phyloP scores from a whole-genome alignment of 1,284 basidiomycete species.

The Sanghuangporus baumii region DNA sequence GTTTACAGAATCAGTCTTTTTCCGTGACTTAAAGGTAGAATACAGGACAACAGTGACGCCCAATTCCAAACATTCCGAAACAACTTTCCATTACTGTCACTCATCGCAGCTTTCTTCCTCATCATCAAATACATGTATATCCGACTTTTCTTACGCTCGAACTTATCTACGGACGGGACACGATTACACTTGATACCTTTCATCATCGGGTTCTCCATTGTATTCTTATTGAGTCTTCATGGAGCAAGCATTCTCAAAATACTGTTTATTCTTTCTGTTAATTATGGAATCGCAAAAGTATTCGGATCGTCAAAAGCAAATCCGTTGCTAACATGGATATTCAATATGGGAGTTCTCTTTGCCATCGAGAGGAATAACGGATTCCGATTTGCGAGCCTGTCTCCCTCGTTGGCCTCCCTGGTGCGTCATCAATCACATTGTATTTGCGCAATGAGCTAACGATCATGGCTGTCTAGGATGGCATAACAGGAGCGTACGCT shows the following conservation, averaged over 20 bases:
- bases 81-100: constrained; percentile 58
- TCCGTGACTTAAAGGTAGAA: neutral
- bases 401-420: constrained; percentile 47
- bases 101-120: constrained; percentile 42
- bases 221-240: constrained; percentile 78
- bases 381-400: constrained; percentile 60
- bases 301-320: constrained; percentile 38
- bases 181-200: constrained; percentile 43
- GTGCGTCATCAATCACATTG: constrained; percentile 32
- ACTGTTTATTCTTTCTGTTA: constrained; percentile 59
- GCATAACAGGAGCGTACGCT: constrained; percentile 64
- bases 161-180: constrained; percentile 17
- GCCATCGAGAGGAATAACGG: constrained; percentile 76
- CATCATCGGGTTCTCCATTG: constrained; percentile 56
- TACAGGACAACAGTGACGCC: constrained; percentile 78
- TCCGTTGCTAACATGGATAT: constrained; percentile 63
- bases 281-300: constrained; percentile 62
- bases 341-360: constrained; percentile 75
- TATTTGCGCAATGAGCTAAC: neutral
- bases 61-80: constrained; percentile 83
- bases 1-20: constrained; percentile 25
- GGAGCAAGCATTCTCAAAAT: constrained; percentile 85
- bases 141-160: constrained; percentile 25
- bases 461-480: constrained; percentile 49
- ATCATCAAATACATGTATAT: constrained; percentile 33